phyloP scores from a whole-genome alignment of 495 filamentous ascomycete genomes.

The Aspergillus saccharolyticus region DNA sequence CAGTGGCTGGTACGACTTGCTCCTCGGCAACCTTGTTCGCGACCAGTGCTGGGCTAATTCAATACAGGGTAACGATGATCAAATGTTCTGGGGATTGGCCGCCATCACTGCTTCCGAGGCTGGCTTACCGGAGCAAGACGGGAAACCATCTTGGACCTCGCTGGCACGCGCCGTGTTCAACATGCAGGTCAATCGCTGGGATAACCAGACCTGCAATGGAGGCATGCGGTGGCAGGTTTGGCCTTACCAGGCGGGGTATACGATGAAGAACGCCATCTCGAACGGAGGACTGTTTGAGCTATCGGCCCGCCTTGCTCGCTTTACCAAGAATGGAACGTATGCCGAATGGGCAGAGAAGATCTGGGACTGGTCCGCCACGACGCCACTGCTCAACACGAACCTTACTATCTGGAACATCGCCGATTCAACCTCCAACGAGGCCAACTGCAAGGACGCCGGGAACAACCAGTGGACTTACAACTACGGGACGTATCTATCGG shows the following conservation, averaged over 20 bases:
- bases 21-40: not conserved
- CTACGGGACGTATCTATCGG: slow-evolving; percentile 60
- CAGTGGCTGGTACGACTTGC: slow-evolving; percentile 21
- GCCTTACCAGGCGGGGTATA: slow-evolving; percentile 42
- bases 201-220: slow-evolving; percentile 37
- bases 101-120: slow-evolving; percentile 47
- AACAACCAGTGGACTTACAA: slow-evolving; percentile 63
- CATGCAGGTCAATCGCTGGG: slow-evolving; percentile 50
- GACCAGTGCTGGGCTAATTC: not conserved
- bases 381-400: slow-evolving; percentile 48
- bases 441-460: slow-evolving; percentile 53
- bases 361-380: slow-evolving; percentile 53
- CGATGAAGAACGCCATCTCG: slow-evolving; percentile 62
- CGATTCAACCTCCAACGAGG: slow-evolving; percentile 42
- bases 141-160: slow-evolving; percentile 60
- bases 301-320: slow-evolving; percentile 57
- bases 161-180: slow-evolving; percentile 72
- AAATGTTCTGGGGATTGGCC: slow-evolving; percentile 50
- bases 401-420: slow-evolving; percentile 49
- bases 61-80: slow-evolving; percentile 44
- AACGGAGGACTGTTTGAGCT: slow-evolving; percentile 65
- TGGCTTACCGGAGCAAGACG: slow-evolving; percentile 35
- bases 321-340: slow-evolving; percentile 60
- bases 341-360: slow-evolving; percentile 58
- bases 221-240: slow-evolving; percentile 50